These are phyloP conservation scores for Verbena officinalis DNA, from an alignment of 257 asterid species.

Conservation along the genomic window DNA sequence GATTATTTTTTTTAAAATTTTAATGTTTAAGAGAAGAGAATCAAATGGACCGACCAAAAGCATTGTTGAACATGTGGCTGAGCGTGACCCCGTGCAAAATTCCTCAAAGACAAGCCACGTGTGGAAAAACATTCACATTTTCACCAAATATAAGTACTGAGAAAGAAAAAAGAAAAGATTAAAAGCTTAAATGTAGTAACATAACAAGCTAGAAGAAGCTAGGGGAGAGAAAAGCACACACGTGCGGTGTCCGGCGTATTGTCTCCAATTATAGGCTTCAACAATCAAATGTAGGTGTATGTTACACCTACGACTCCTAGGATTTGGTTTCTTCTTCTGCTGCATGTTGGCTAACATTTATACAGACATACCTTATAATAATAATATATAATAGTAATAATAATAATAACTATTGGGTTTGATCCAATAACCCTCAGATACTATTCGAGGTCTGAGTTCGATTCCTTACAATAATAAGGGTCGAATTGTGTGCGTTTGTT, in stretches of 20 bases:
- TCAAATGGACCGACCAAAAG: slow-evolving; percentile 49
- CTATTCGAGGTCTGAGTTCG: no score
- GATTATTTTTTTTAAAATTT: neutral
- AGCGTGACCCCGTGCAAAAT: slow-evolving; percentile 16
- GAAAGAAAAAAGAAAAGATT: neutral
- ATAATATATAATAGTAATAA: no score
- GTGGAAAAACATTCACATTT: neutral
- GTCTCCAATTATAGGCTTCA: slow-evolving; percentile 26
- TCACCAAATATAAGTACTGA: neutral
- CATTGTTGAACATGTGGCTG: slow-evolving; percentile 27
- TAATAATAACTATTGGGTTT: no score
- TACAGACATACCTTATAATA: neutral
- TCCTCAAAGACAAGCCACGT: slow-evolving; percentile 26
- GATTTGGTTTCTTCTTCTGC: slow-evolving; percentile 24
- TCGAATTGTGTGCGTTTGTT: no score
- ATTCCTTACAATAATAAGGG: no score
- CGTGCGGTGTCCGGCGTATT: slow-evolving; percentile 49
- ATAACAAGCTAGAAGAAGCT: neutral
- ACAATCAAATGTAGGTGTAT: slow-evolving; percentile 6
- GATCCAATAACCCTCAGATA: no score
- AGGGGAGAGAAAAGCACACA: slow-evolving; percentile 41
- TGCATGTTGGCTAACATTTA: neutral
- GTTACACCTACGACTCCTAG: slow-evolving; percentile 21
- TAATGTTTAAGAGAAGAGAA: neutral
- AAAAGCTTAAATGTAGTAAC: neutral